A percentile compares a stretch with the other conserved stretches of the same genome.
phyloP scores from a whole-genome alignment of 1,284 basidiomycete species.

The Baeospora myosura region DNA sequence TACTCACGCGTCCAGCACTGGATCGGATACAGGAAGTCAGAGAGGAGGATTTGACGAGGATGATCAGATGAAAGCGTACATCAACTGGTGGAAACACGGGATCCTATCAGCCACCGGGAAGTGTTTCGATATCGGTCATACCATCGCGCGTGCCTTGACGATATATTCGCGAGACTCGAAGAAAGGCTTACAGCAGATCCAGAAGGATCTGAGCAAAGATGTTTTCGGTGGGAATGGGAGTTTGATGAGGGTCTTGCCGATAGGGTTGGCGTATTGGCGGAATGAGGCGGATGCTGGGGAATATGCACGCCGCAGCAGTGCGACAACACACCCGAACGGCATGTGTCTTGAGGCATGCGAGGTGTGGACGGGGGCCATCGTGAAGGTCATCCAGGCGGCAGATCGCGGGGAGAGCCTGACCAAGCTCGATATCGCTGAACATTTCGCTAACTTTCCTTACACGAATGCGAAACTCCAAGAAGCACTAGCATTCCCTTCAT shows the following conservation, averaged over 20 bases:
- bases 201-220: constrained; percentile 17
- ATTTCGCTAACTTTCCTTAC: constrained; percentile 30
- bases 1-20: constrained; percentile 12
- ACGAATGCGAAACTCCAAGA: constrained; percentile 21
- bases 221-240: constrained; percentile 31
- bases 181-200: constrained; percentile 22
- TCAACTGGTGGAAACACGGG: constrained; percentile 26
- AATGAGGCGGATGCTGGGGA: constrained; percentile 17
- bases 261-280: constrained; percentile 33
- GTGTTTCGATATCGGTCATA: constrained; percentile 36
- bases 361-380: constrained; percentile 29
- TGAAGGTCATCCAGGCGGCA: constrained; percentile 22
- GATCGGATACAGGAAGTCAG: constrained; percentile 1
- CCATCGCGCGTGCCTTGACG: constrained; percentile 23
- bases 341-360: constrained; percentile 35
- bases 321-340: constrained; percentile 31
- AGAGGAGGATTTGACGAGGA: constrained; percentile 29
- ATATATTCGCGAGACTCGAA: constrained; percentile 19
- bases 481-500: constrained; percentile 23
- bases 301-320: constrained; percentile 31
- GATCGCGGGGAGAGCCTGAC: constrained; percentile 18
- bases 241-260: constrained; percentile 34
- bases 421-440: constrained; percentile 30
- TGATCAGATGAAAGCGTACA: constrained; percentile 30
- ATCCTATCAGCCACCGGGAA: constrained; percentile 28